Evolutionary conservation across 495 filamentous ascomycete species (phyloP), one percentile per base, ranked within the genome.

Genomic region (Cercophora sp.): DNA sequence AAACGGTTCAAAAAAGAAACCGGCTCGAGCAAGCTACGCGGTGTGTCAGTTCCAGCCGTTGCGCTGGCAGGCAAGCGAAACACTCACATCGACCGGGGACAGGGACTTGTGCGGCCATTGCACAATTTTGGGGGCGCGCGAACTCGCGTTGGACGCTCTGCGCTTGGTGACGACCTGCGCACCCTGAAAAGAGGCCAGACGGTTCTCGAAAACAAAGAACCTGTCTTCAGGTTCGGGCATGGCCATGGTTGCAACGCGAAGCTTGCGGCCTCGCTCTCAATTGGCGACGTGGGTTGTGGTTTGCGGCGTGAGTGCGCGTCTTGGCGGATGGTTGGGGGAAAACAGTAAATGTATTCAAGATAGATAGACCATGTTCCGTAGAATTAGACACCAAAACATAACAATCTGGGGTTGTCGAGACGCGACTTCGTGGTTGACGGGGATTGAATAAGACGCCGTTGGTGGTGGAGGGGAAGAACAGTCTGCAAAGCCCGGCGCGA

Each of bases 1-100:
- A 24, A 80, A 79, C 5, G 92, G 93, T 43, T 85, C 79, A 69
- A 87, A 98, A 73, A 82, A 90, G 70, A 98, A 94, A 8, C 93
- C 93, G 52, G 92, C 93, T 59, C 81, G 79, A 6, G 92, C 93
- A 61, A 97, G 83, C 87, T 94, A 60, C 6, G 2, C 24, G 15
- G 56, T 48, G 57, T 25, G 59, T 60, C 43, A 56, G 54, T 23
- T 8, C 11, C 19, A 2, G 20, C 24, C 19, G 3, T 9, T 20
- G 5, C 4, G 6, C 8, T 23, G 8, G 15, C 9, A 2, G 8
- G 36, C 4, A 16, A 27, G 31, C 26, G 22, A 31, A 20, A 34
- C 5, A 68, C 78, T 56, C 70, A 91, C 87, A 61, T 86, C 76
- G 50, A 79, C 77, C 15, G 86, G 78, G 0, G 82, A 75, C 9